Evolutionary conservation across 2,329 filamentous ascomycete genomes (phyloP).

Genomic region (Fusarium lateritium): DNA sequence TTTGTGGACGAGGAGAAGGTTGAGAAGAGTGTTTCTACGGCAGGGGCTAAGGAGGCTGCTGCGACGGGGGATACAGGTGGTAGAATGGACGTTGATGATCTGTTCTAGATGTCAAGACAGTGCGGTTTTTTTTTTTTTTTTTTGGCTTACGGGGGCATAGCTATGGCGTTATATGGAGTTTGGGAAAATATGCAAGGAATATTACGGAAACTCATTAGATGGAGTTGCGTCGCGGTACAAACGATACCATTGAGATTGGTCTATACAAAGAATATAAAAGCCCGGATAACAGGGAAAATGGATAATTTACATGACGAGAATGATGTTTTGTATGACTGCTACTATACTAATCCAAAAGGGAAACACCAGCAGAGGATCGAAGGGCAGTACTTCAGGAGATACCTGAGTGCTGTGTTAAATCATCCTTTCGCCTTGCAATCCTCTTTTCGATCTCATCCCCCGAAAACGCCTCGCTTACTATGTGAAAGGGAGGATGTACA

Average conservation of each 20-base stretch:
- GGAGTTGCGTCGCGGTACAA: conserved; percentile 18
- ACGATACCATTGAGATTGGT: conserved; percentile 24
- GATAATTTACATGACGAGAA: conserved; percentile 16
- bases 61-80: conserved; percentile 51
- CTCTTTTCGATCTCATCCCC: conserved; percentile 47
- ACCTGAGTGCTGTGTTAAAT: conserved; percentile 6
- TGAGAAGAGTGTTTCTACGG: conserved; percentile 54
- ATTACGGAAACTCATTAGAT: conserved; percentile 12
- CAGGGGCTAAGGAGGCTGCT: conserved; percentile 56
- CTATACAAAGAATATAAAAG: conserved; percentile 4
- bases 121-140: not conserved
- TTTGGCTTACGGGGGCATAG: conserved; percentile 42
- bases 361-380: conserved; percentile 31
- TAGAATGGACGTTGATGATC: conserved; percentile 66
- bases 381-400: not conserved
- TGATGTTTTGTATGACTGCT: conserved; percentile 44
- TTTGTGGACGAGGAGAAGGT: conserved; percentile 85
- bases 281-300: not conserved
- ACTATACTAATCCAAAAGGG: conserved; percentile 47
- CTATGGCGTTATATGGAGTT: conserved; percentile 45
- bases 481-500: conserved; percentile 47
- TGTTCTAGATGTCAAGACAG: conserved; percentile 53
- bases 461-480: conserved; percentile 54
- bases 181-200: conserved; percentile 6
- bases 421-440: conserved; percentile 30